Evolutionary conservation across 176 grass and related monocot species (phyloP).

Genomic region (Sorghum bicolor): DNA sequence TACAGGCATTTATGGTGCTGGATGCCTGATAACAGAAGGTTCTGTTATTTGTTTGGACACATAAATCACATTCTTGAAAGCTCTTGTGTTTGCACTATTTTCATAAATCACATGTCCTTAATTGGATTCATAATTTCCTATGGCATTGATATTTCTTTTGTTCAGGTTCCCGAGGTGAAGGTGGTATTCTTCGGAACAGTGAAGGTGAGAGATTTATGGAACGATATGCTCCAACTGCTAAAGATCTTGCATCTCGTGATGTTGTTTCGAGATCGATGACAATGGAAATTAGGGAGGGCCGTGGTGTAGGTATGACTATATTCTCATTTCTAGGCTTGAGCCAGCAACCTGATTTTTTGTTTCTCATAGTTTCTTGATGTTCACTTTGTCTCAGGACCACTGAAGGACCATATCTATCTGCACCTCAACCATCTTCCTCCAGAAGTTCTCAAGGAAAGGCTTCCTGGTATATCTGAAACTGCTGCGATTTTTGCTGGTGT

Average conservation of each 20-base stretch:
- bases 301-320: conserved; percentile 62
- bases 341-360: neutral
- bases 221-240: conserved; percentile 71
- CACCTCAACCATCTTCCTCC: conserved; percentile 76
- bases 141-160: too few species aligned
- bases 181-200: conserved; percentile 84
- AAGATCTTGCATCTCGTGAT: conserved; percentile 88
- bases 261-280: conserved; percentile 90
- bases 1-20: conserved; percentile 83
- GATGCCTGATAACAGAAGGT: conserved; percentile 53
- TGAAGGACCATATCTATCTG: conserved; percentile 92
- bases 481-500: conserved; percentile 97
- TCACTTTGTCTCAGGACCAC: conserved; percentile 44
- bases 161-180: conserved; percentile 78
- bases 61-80: too few species aligned
- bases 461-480: conserved; percentile 97
- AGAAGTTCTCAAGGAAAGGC: conserved; percentile 87
- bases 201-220: conserved; percentile 92
- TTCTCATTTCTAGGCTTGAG: neutral
- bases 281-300: conserved; percentile 81
- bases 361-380: too few species aligned
- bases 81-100: too few species aligned
- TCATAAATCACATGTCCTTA: too few species aligned
- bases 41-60: neutral
- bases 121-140: too few species aligned